These are phyloP conservation scores for Fusarium falciforme DNA, from an alignment of 2,329 filamentous ascomycete genomes.

Conservation along the genomic window DNA sequence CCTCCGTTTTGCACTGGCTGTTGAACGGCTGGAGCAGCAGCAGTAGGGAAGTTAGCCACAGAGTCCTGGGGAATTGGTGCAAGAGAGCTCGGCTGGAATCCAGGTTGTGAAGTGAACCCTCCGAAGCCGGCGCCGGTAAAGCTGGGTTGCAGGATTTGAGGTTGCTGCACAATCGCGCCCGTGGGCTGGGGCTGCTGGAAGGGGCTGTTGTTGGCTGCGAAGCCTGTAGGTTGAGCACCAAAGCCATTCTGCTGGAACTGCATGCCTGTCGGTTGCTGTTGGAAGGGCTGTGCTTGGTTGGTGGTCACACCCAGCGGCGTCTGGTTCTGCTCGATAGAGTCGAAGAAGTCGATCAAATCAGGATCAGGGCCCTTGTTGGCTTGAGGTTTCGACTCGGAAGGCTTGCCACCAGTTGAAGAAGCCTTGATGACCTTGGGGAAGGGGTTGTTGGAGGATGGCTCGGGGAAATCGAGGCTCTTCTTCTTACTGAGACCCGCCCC, in stretches of 20 bases:
- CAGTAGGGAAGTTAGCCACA: conserved; percentile 50
- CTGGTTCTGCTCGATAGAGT: conserved; percentile 90
- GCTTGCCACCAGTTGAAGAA: conserved; percentile 48
- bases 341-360: conserved; percentile 94
- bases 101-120: conserved; percentile 75
- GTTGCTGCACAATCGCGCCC: conserved; percentile 41
- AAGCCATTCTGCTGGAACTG: conserved; percentile 41
- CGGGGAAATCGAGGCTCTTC: conserved; percentile 51
- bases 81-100: conserved; percentile 65
- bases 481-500: conserved; percentile 48
- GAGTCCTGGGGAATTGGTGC: conserved; percentile 69
- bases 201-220: conserved; percentile 44
- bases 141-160: conserved; percentile 58
- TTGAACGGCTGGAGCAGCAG: conserved; percentile 29
- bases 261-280: conserved; percentile 43
- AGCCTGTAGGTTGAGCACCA: conserved; percentile 48
- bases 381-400: conserved; percentile 57
- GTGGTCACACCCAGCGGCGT: conserved; percentile 70
- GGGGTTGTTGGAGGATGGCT: conserved; percentile 56
- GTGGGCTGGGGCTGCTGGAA: conserved; percentile 53
- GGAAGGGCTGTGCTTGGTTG: conserved; percentile 51
- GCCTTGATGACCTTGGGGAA: conserved; percentile 48
- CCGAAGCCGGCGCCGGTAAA: conserved; percentile 84
- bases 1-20: conserved; percentile 38
- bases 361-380: conserved; percentile 73